A percentile compares a stretch with the other conserved stretches of the same genome.
Evolutionary conservation across 176 grass and related monocot genomes (phyloP).

Genomic region (Cymbopogon citratus): DNA sequence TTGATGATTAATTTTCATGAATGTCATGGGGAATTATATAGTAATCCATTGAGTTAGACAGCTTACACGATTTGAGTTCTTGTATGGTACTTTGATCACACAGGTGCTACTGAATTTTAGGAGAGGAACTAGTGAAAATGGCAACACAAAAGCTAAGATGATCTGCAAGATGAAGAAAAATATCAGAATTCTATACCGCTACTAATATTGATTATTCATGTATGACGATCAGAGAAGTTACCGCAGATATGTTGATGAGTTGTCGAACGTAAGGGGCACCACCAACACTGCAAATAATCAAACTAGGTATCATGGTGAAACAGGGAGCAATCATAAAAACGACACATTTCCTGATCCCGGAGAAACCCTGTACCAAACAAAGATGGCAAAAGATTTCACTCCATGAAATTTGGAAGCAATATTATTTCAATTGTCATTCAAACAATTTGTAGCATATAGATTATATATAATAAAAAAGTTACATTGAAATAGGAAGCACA

Average conservation of each 20-base stretch:
- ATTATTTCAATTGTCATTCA: background rate
- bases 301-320: too few relatives aligned
- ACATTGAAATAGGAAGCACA: background rate
- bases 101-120: conserved; percentile 76
- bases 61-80: conserved; percentile 62
- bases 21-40: background rate
- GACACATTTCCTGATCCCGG: conserved; percentile 65
- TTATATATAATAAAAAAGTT: background rate
- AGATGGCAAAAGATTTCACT: background rate
- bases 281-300: too few relatives aligned
- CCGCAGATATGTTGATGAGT: too few relatives aligned
- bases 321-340: conserved; percentile 26
- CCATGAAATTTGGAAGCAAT: background rate
- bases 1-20: background rate
- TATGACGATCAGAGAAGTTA: conserved; percentile 15
- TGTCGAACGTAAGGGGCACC: too few relatives aligned
- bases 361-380: conserved; percentile 60
- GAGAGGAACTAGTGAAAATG: conserved; percentile 76
- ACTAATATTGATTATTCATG: background rate
- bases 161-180: conserved; percentile 39
- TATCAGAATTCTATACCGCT: background rate
- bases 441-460: background rate
- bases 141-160: conserved; percentile 66
- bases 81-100: conserved; percentile 46
- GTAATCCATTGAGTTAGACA: conserved; percentile 1